Conservation (phyloP, 1,284 basidiomycete species). For the Tremellales sp. region DNA sequence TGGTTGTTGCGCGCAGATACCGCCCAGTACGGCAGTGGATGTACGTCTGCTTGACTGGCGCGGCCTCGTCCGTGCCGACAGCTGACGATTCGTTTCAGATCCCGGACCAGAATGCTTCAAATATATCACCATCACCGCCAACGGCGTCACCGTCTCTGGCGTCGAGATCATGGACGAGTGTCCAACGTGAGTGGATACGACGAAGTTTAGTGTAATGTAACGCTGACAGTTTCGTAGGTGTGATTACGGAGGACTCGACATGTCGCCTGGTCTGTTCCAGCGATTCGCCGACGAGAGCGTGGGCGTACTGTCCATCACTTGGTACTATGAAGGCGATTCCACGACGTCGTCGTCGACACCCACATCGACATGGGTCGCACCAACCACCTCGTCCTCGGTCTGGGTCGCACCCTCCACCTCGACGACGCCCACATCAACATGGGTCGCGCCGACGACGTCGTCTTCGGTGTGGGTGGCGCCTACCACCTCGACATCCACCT, state of each 20-base stretch:
- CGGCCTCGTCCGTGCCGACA: not conserved
- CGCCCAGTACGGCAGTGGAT: constrained; percentile 35
- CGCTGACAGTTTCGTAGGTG: constrained; percentile 41
- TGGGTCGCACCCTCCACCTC: constrained; percentile 4
- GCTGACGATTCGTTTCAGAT: constrained; percentile 12
- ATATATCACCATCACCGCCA: constrained; percentile 53
- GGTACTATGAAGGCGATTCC: constrained; percentile 46
- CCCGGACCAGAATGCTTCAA: constrained; percentile 53
- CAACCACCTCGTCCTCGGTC: constrained; percentile 7
- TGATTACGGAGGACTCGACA: constrained; percentile 51
- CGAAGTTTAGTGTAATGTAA: too few relatives aligned
- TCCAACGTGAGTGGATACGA: not conserved
- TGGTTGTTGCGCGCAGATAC: constrained; percentile 12
- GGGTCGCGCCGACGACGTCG: constrained; percentile 7
- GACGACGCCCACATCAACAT: constrained; percentile 10
- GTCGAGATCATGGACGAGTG: constrained; percentile 53
- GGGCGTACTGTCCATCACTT: constrained; percentile 50
- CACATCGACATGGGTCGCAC: constrained; percentile 11
- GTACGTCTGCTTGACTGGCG: constrained; percentile 11
- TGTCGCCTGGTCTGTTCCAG: constrained; percentile 54
- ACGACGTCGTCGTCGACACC: constrained; percentile 4
- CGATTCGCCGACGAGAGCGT: constrained; percentile 45
- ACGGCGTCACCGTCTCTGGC: constrained; percentile 50
- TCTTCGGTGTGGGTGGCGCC: not conserved
- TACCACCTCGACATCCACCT: constrained; percentile 4